Evolutionary conservation across 148 eudicot species (phyloP), one percentile per base, ranked within the genome.

Genomic region (Rhododendron henanense): DNA sequence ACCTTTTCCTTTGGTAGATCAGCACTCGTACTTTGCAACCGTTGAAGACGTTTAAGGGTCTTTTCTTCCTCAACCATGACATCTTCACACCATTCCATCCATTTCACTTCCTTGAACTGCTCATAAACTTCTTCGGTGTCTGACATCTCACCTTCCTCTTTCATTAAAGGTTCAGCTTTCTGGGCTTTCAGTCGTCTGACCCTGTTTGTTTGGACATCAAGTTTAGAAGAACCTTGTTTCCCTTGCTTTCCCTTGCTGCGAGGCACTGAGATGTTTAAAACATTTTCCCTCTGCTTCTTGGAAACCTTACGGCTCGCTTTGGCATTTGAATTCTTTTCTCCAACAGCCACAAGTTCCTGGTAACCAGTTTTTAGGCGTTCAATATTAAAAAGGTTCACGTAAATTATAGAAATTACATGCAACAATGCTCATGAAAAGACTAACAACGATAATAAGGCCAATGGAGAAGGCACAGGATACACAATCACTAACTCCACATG

Each of bases 31-130:
- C 94, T 91, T 89, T 95, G 99, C 90, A 97, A 89, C 57, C 90
- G 93, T 81, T 97, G 95, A 83, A 97, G 98, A 84, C 98, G 99
- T 86, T 90, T 91, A 53, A 97, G 95, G 4, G 98, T 97, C 90
- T 92, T 95, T 84, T 93, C 93, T 87, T 95, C 98, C 69, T 87
- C 91, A 5, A 85, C 84, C 98, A 97, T 89, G 89, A 97, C 95
- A 91, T 97, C 99, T 91, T 94, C 95, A 92, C 99, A 97, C 99
- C 99, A 97, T 91, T 97, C 99, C 98, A 93, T 97, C 99, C 99
- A 97, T 91, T 97, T 97, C 81, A 95, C 99, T 90, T 97, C 99
- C 93, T 95, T 97, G 85, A 95, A 97, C 83, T 97, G 99, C 95
- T 95, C 98, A 81, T 96, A 97, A 6, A 96, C 99, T 89, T 96